These are phyloP conservation scores for Cyberlindnera samutprakarnensis DNA, from an alignment of 805 yeast genomes.

Conservation along the genomic window DNA sequence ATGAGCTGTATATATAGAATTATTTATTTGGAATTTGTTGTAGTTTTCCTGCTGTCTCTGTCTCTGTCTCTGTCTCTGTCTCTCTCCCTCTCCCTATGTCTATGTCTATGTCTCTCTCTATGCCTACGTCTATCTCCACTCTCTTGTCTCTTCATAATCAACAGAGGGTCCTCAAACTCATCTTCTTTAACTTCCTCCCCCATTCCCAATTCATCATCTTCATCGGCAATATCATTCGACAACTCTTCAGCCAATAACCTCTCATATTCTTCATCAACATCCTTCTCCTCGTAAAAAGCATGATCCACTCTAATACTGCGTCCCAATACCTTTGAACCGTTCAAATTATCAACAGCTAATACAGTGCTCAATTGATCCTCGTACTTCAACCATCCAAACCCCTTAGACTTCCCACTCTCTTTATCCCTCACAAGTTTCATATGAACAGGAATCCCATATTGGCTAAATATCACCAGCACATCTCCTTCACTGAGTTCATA, in stretches of 20 bases:
- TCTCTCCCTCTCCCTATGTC: not conserved
- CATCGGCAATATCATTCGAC: constrained; percentile 21
- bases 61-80: constrained; percentile 1
- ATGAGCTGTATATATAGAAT: too few relatives aligned
- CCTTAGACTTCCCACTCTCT: constrained; percentile 56
- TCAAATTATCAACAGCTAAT: constrained; percentile 82
- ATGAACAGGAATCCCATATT: constrained; percentile 81
- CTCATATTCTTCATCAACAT: constrained; percentile 43
- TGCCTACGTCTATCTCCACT: too few relatives aligned
- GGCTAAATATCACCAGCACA: constrained; percentile 71
- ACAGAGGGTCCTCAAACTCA: constrained; percentile 20
- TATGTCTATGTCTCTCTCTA: not conserved
- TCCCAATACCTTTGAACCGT: constrained; percentile 54
- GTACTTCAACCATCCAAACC: constrained; percentile 78
- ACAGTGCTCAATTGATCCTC: constrained; percentile 75
- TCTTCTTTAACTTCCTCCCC: constrained; percentile 7
- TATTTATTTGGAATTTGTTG: not conserved
- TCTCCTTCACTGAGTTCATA: constrained; percentile 65
- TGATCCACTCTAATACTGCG: constrained; percentile 60
- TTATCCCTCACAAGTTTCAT: constrained; percentile 61
- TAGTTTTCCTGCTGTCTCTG: constrained; percentile 1
- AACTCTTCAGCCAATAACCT: constrained; percentile 27
- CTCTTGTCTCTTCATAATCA: constrained; percentile 11
- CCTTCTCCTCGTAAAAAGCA: constrained; percentile 49
- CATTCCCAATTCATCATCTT: constrained; percentile 5